A percentile compares a stretch with the other conserved stretches of the same genome.
phyloP scores from a whole-genome alignment of 2,329 filamentous ascomycete genomes.

The Pestalotiopsis fici region DNA sequence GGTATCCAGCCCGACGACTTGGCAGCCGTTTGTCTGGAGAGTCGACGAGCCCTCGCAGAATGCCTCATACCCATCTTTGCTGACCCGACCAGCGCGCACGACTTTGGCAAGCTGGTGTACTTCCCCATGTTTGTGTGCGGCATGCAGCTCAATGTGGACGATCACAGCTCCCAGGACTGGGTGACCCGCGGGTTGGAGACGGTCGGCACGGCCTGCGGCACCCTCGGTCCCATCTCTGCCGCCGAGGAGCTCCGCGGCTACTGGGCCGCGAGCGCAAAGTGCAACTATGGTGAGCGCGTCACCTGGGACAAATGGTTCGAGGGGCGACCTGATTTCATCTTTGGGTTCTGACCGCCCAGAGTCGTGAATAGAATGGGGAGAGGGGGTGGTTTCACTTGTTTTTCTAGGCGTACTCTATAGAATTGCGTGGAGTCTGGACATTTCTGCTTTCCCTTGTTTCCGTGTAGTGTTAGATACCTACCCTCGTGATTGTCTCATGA shows the following conservation, averaged over 20 bases:
- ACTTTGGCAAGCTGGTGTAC: conserved; percentile 17
- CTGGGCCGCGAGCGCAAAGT: conserved; percentile 13
- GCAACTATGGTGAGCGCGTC: conserved; percentile 6
- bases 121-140: conserved; percentile 18
- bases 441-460: not conserved
- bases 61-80: conserved; percentile 14
- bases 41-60: conserved; percentile 7
- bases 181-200: conserved; percentile 12
- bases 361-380: not conserved
- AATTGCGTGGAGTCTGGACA: not conserved
- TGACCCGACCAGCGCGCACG: conserved; percentile 6
- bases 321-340: conserved; percentile 15
- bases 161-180: conserved; percentile 9
- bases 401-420: not conserved
- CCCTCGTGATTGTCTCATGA: no score
- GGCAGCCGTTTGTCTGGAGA: conserved; percentile 1
- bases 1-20: not conserved
- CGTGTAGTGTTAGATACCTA: no score
- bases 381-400: not conserved
- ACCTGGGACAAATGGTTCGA: conserved; percentile 16
- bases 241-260: conserved; percentile 15
- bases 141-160: conserved; percentile 13
- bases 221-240: conserved; percentile 16
- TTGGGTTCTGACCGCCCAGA: conserved; percentile 9
- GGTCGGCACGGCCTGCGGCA: conserved; percentile 14